Evolutionary conservation across 495 filamentous ascomycete species (phyloP).

Genomic region (Penicillium egyptiacum): DNA sequence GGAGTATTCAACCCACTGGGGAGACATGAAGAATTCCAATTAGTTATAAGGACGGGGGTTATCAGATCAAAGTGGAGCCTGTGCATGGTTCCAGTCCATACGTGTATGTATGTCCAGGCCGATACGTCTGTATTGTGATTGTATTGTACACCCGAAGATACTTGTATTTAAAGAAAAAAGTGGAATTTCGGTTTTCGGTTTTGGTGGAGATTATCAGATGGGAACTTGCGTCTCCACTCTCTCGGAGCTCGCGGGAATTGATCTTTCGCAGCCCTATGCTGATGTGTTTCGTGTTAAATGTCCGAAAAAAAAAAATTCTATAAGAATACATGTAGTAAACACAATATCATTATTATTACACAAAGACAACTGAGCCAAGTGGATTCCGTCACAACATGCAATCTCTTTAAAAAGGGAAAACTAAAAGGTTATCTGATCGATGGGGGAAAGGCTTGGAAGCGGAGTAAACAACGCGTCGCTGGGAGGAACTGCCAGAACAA

Average conservation of each 20-base stretch:
- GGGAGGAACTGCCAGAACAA: not conserved
- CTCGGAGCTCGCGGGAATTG: not conserved
- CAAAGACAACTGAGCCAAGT: not conserved
- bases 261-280: not conserved
- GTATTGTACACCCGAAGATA: not conserved
- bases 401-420: not conserved
- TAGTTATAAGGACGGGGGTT: constrained; percentile 7
- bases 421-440: constrained; percentile 6
- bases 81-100: not conserved
- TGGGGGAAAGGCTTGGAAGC: not conserved
- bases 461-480: not conserved
- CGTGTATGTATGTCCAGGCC: not conserved
- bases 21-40: constrained; percentile 8
- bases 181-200: not conserved
- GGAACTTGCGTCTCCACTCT: not conserved
- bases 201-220: not conserved
- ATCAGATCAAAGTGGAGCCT: constrained; percentile 13
- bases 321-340: not conserved
- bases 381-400: not conserved
- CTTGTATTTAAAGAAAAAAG: not conserved
- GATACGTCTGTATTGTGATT: not conserved
- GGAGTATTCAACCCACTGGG: not conserved
- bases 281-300: not conserved
- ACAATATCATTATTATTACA: not conserved
- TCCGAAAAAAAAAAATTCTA: not conserved